Evolutionary conservation across 805 yeast species (phyloP).

Genomic region (Lipomyces yamadae): DNA sequence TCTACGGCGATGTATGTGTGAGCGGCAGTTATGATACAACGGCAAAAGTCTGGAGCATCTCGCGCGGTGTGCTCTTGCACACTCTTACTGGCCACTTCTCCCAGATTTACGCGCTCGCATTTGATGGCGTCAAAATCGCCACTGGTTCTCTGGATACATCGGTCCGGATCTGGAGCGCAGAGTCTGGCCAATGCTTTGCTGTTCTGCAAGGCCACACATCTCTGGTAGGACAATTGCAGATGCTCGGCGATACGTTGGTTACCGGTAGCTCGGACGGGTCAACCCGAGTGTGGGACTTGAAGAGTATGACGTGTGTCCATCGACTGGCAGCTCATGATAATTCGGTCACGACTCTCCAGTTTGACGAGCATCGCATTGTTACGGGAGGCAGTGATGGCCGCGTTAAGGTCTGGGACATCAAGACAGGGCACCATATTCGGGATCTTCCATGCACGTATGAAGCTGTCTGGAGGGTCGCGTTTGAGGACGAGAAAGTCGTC

Average conservation of each 20-base stretch:
- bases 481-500: conserved; percentile 49
- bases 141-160: conserved; percentile 96
- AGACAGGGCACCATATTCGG: conserved; percentile 48
- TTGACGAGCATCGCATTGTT: conserved; percentile 49
- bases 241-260: conserved; percentile 70
- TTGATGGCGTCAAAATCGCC: conserved; percentile 86
- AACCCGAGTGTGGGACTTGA: conserved; percentile 82
- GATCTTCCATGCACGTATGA: conserved; percentile 46
- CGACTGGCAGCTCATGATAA: conserved; percentile 53
- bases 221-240: conserved; percentile 83
- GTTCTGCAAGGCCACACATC: conserved; percentile 86
- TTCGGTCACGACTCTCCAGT: conserved; percentile 50
- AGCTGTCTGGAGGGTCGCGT: conserved; percentile 51
- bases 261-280: conserved; percentile 89
- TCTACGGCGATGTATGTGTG: conserved; percentile 75
- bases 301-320: conserved; percentile 78
- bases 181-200: conserved; percentile 79
- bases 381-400: conserved; percentile 53
- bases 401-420: conserved; percentile 50
- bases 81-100: conserved; percentile 90
- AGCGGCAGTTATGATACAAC: conserved; percentile 90
- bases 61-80: conserved; percentile 86
- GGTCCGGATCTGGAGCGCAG: conserved; percentile 92
- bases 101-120: conserved; percentile 89
- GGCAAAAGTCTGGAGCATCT: conserved; percentile 88